Base-by-base conservation (phyloP, 768 basidiomycete genomes). In the Boletus rufocinnamomeus region DNA sequence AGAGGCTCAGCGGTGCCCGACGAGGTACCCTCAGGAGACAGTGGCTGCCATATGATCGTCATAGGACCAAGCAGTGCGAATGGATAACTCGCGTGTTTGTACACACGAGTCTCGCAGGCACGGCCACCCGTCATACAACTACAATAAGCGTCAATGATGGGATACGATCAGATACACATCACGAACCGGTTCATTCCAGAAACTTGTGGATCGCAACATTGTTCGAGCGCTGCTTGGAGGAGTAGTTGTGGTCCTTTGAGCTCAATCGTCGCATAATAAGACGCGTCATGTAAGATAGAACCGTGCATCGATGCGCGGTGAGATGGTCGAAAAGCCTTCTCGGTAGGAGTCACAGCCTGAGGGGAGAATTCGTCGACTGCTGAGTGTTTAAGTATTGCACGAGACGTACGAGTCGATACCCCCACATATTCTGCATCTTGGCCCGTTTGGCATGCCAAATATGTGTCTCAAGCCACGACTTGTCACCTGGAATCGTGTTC, bases 371-470 rank as follows among this genome's bases (percentile, higher is more conserved):
- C 43, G 11, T 62, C 28, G 34, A 37, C 7, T 14, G 9, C 2
- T 2, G 34, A n/a, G n/a, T 27, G 3, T 27, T 10, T 0, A 14
- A 19, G 9, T 3, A 9, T 10, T 1, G 37, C 14, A 48, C 14
- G 11, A 47, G 28, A 61, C 67, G n/a, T 52, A 93, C 94, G 54
- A 99, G 77, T 64, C 93, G 82, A 70, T 93, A 93, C 0, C 93
- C 93, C 95, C 95, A 98, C 72, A 91, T 80, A 61, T 86, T 87
- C 64, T 87, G 82, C 96, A 98, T 98, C 60, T 88, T 85, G 87
- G 96, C 96, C 7, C 97, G 84, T 74, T 98, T 98, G 1, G 95
- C 91, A 66, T 98, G 96, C 93, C 95, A 98, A 21, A 98, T 74
- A 71, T 99, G 97, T 6, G 95, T 96, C 69, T 96, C 93, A 0